Percentiles rank a stretch among this genome's conserved stretches.
These are phyloP conservation scores for Hemisphaericaspora subhashii DNA, from an alignment of 1,139 yeast genomes.

Conservation along the genomic window DNA sequence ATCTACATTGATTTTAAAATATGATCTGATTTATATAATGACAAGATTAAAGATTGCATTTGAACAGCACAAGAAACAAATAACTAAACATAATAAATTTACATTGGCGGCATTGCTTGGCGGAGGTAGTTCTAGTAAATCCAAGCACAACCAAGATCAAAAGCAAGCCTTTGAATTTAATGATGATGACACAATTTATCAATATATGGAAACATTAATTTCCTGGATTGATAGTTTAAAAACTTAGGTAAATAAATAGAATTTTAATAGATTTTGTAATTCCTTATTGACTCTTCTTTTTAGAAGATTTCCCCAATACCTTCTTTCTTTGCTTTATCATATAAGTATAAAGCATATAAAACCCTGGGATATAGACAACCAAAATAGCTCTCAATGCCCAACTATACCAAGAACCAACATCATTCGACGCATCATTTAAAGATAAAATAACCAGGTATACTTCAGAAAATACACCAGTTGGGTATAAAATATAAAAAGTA, in stretches of 20 bases:
- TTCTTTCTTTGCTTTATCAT: slow-evolving; percentile 87
- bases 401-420: slow-evolving; percentile 53
- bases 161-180: slow-evolving; percentile 24
- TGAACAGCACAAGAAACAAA: slow-evolving; percentile 28
- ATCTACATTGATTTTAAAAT: slow-evolving; percentile 28
- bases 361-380: slow-evolving; percentile 78
- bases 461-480: slow-evolving; percentile 89
- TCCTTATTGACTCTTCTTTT: slow-evolving; percentile 19
- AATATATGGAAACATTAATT: slow-evolving; percentile 32
- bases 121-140: slow-evolving; percentile 11
- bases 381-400: slow-evolving; percentile 57
- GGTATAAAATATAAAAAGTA: slow-evolving; percentile 79
- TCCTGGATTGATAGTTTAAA: slow-evolving; percentile 29
- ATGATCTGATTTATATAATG: slow-evolving; percentile 34
- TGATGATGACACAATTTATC: slow-evolving; percentile 35
- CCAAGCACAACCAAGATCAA: slow-evolving; percentile 12
- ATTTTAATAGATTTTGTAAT: not conserved
- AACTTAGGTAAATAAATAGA: slow-evolving; percentile 1
- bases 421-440: slow-evolving; percentile 57
- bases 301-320: slow-evolving; percentile 42
- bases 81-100: slow-evolving; percentile 6
- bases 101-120: slow-evolving; percentile 17
- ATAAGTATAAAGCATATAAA: slow-evolving; percentile 79
- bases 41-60: slow-evolving; percentile 35
- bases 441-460: slow-evolving; percentile 68